Conservation (phyloP, 2,329 filamentous ascomycete species). For the Metarhizium robertsii region DNA sequence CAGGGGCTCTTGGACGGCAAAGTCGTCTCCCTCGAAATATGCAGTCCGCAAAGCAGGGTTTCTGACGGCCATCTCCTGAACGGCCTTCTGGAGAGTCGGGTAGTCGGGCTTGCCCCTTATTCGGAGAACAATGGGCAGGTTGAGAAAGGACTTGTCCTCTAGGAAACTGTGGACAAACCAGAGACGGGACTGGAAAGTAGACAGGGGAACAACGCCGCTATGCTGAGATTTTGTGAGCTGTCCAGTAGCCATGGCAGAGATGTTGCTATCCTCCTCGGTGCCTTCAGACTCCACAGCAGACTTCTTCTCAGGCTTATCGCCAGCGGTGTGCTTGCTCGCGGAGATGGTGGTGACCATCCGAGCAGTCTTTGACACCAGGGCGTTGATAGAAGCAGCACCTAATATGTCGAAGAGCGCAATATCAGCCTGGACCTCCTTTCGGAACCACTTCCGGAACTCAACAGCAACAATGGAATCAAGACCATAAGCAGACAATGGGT, state of each 20-base stretch:
- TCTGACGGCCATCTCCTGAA: conserved; percentile 13
- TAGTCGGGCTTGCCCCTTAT: conserved; percentile 15
- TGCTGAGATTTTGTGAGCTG: conserved; percentile 10
- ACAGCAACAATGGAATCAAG: conserved; percentile 15
- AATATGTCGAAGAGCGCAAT: conserved; percentile 15
- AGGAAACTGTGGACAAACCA: conserved; percentile 17
- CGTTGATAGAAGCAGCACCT: conserved; percentile 8
- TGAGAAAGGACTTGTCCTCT: conserved; percentile 16
- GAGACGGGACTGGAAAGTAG: conserved; percentile 16
- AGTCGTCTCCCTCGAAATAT: conserved; percentile 15
- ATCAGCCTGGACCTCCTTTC: conserved; percentile 10
- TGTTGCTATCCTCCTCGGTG: conserved; percentile 4
- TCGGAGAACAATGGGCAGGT: conserved; percentile 13
- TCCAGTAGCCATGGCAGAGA: conserved; percentile 13
- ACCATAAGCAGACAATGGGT: conserved; percentile 13
- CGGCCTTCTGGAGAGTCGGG: conserved; percentile 9
- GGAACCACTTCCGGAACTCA: conserved; percentile 15
- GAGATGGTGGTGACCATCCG: conserved; percentile 11
- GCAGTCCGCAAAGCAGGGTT: conserved; percentile 14
- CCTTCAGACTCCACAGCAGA: conserved; percentile 3
- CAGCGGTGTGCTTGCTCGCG: conserved; percentile 8
- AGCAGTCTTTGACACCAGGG: conserved; percentile 13
- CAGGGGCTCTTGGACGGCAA: conserved; percentile 12
- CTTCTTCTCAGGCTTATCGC: conserved; percentile 11
- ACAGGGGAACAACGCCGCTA: conserved; percentile 11